Evolutionary conservation across 169 alveolate genomes (phyloP), one percentile per base, ranked within the genome.

Genomic region (Cryptosporidium felis): DNA sequence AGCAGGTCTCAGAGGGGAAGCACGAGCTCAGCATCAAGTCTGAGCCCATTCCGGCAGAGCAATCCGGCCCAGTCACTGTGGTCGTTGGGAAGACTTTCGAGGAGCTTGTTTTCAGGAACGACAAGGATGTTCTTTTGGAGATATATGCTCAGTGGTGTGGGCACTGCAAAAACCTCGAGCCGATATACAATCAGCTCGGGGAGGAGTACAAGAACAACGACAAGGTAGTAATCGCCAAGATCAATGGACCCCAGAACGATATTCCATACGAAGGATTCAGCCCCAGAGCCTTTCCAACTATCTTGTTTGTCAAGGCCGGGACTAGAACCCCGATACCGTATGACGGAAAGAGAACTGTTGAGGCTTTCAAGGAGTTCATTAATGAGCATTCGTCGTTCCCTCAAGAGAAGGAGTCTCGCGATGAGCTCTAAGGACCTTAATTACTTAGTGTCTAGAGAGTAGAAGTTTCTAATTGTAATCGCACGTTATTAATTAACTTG

Each of bases 91-190:
- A 92, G 66, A 91, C 88, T 47, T 92, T 92, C 82, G 82, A 90
- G 60, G 93, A 92, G 58, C 79, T 91, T 63, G 98, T 95, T 51
- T 62, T 93, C 28, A 91, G 92, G 80, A 82, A 74, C 21, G 94
- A 92, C 82, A 92, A 93, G 82, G 97, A 96, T 82, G 98, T 96
- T 60, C 91, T 96, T 51, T 93, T 97, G 58, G 96, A 95, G 91
- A 96, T 95, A 82, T 96, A 96, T 65, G 98, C 98, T n/a, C 99
- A 98, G 44, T 96, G 99, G 98, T 96, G 99, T 81, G 98, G 98
- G 21, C 98, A 95, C 92, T 97, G 99, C 94, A 96, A 97, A 85
- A 81, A 92, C 80, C 91, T 96, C 38, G 96, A 95, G 51, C 98
- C 98, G 23, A 80, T 79, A 23, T 91, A 90, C 91, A 88, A 60